Evolutionary conservation across 352 stramenopile species (phyloP), one percentile per base, ranked within the genome.

Genomic region (Phytophthora cajani): DNA sequence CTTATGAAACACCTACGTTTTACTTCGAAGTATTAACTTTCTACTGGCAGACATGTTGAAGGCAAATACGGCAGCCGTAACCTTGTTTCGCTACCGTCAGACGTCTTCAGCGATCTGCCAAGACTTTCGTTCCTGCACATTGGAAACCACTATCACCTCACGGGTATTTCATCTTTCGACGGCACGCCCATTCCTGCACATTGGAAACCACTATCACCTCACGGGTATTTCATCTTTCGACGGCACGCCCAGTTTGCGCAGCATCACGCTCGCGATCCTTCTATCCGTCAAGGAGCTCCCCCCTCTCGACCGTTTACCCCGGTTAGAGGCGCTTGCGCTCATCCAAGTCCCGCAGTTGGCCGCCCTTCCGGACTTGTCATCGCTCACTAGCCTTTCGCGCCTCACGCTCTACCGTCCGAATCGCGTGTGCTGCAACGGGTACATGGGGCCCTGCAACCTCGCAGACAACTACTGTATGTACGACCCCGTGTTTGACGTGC

Each of bases 21-120:
- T 11, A n/a, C n/a, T n/a, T n/a, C n/a, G n/a, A n/a, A n/a, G n/a
- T n/a, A 36, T 36, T 36, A 36, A 9, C 30, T 36, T 36, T 36
- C 30, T 36, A 2, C 3, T 69, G 36, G 2, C 30, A 74, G 60
- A 17, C 67, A 74, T 40, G 14, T 76, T 12, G 69, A 76, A 69
- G 69, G 69, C n/a, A 76, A 76, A 50, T 67, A 58, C 5, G 47
- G 55, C 17, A 70, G 55, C 19, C 42, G 21, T 14, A 74, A 74
- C 40, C 53, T 74, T 19, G 47, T 40, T 8, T 57, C 49, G 2
- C 25, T 74, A 9, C 61, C 38, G 6, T 17, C n/a, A 0, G 54
- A 54, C 42, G 55, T 74, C 33, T 70, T 70, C 50, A 58, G 49
- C 25, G 55, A 59, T 21, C 47, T 74, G 14, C 67, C 67, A 30